phyloP scores from a whole-genome alignment of 129 eudicot species.

The Scalesia atractyloides region DNA sequence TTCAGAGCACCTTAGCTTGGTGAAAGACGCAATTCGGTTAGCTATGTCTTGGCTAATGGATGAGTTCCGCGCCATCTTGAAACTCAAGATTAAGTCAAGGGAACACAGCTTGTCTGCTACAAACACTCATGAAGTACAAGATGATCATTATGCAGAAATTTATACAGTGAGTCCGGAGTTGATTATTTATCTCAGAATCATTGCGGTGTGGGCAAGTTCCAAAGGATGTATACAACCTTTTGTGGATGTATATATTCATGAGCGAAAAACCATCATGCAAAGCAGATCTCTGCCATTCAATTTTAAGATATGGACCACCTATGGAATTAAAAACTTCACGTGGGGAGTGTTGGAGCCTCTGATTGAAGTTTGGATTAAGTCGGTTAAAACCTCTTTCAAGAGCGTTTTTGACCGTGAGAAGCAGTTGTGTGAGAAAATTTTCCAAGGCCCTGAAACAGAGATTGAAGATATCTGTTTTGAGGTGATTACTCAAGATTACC shows the following conservation, averaged over 20 bases:
- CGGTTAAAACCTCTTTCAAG: neutral
- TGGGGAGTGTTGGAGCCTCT: constrained; percentile 20
- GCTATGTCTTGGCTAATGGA: neutral
- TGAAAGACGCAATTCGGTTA: neutral
- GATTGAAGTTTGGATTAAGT: constrained; percentile 31
- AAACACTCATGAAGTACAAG: neutral
- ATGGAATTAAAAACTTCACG: constrained; percentile 9
- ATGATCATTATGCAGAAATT: neutral
- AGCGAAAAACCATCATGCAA: constrained; percentile 7
- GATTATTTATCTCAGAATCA: constrained; percentile 10
- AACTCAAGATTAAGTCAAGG: neutral
- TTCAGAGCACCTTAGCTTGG: too few species aligned
- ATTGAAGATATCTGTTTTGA: constrained; percentile 24
- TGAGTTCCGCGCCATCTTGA: neutral
- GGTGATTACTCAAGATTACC: constrained; percentile 29
- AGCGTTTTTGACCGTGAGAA: constrained; percentile 26
- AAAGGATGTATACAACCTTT: constrained; percentile 5
- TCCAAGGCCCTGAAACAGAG: constrained; percentile 17
- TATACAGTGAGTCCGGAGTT: neutral
- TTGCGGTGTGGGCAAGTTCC: constrained; percentile 10
- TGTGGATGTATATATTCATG: neutral
- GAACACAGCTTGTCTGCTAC: neutral
- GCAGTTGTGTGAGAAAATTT: constrained; percentile 19
- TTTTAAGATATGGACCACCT: constrained; percentile 6
- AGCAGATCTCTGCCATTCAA: neutral